phyloP scores from a whole-genome alignment of 2,329 filamentous ascomycete genomes.

The Sclerotinia trifoliorum region DNA sequence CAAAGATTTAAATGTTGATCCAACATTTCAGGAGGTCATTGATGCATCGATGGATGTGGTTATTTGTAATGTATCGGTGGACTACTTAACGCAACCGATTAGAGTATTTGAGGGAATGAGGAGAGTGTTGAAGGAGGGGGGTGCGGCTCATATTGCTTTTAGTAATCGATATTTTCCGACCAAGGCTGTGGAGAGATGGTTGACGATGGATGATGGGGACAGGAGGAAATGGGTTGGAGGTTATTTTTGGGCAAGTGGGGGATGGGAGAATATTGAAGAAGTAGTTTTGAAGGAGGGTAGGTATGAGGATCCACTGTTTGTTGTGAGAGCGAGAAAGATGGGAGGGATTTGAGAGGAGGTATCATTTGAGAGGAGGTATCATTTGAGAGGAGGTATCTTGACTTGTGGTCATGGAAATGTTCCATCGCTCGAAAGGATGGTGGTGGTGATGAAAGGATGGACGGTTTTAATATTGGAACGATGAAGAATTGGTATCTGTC shows the following conservation, averaged over 20 bases:
- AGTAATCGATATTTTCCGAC: constrained; percentile 54
- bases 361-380: too few relatives aligned
- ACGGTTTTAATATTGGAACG: too few relatives aligned
- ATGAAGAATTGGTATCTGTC: too few relatives aligned
- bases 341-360: not conserved
- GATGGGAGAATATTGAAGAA: constrained; percentile 53
- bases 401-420: not conserved
- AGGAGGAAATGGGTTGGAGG: constrained; percentile 51
- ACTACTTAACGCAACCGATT: constrained; percentile 50
- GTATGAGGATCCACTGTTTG: constrained; percentile 45
- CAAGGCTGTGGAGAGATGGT: constrained; percentile 51
- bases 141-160: constrained; percentile 50
- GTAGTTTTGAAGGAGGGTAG: constrained; percentile 48
- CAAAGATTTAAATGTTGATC: constrained; percentile 47
- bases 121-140: constrained; percentile 44
- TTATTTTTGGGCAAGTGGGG: constrained; percentile 47
- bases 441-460: not conserved
- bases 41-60: constrained; percentile 44
- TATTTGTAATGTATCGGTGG: constrained; percentile 52
- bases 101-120: constrained; percentile 46
- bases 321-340: constrained; percentile 41
- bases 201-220: constrained; percentile 46
- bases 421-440: not conserved
- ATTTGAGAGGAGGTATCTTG: not conserved
- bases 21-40: constrained; percentile 28